Percentiles rank a stretch among this genome's conserved stretches.
These are phyloP conservation scores for Xylaria sp. DNA, from an alignment of 2,329 filamentous ascomycete genomes.

Conservation along the genomic window DNA sequence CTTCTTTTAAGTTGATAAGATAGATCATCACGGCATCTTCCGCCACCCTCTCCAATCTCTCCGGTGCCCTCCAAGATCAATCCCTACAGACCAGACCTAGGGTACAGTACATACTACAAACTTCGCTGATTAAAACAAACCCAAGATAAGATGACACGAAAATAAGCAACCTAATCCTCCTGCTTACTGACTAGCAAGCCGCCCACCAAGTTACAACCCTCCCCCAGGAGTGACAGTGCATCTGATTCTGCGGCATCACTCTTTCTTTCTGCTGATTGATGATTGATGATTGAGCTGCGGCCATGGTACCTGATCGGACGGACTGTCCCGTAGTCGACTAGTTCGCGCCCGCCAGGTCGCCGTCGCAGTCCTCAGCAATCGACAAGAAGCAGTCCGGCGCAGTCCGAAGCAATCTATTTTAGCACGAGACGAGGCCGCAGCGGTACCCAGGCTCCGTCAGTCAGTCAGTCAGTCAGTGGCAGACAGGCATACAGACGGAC, in stretches of 20 bases:
- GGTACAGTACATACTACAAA: background rate
- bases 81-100: background rate
- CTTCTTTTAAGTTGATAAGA: constrained; percentile 7
- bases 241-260: background rate
- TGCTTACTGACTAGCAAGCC: constrained; percentile 13
- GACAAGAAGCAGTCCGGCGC: background rate
- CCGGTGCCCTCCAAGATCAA: background rate
- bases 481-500: too few species aligned
- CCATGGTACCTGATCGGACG: background rate
- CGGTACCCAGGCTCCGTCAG: background rate
- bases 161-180: constrained; percentile 5
- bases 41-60: constrained; percentile 1
- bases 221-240: background rate
- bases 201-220: background rate
- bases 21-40: constrained; percentile 7
- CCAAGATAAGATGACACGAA: background rate
- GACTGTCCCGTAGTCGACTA: background rate
- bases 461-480: background rate
- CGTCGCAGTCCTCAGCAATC: background rate
- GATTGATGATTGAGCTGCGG: background rate
- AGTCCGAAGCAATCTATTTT: background rate
- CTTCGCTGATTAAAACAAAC: background rate
- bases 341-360: background rate
- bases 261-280: background rate
- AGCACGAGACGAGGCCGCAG: background rate